Base-by-base conservation (phyloP, 495 filamentous ascomycete species). In the Articulospora tetracladia region DNA sequence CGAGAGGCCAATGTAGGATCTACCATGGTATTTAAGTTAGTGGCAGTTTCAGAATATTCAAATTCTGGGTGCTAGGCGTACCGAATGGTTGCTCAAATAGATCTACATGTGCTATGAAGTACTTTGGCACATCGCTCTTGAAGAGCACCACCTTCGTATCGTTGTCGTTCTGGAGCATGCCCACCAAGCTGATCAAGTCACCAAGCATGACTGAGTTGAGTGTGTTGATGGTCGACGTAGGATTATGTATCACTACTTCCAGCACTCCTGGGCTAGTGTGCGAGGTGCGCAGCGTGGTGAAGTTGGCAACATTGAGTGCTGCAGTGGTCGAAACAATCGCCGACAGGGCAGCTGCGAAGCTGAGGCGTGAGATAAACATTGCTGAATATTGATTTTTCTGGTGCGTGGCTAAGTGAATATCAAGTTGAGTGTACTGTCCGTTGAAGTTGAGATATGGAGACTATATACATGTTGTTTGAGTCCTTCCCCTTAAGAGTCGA, bases 71-170 rank as follows among this genome's bases (percentile, higher is more conserved):
- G 27, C 11, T 34, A 2, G 12, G 13, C 27, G 19, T 54, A 54
- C 51, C 26, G 22, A 26, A 20, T 36, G 26, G 19, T 8, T 54
- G 20, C n/a, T 26, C 20, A 34, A 26, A 26, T 17, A 54, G 27
- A 54, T 54, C 51, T 12, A 26, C 51, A 34, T 54, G 51, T 10
- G 51, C 51, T 32, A 54, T 34, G 51, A 54, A 54, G 51, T 54
- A 54, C 20, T 54, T 54, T 2, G 51, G 51, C 3, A 54, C 51
- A 54, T 54, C 51, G 25, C 51, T 54, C 25, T 54, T 54, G 51
- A 54, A 54, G 3, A 54, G 20, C 3, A 54, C 51, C 7, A 54
- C 51, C 19, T 54, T 54, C 6, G 51, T 54, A 22, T 12, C 25
- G 34, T 54, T 54, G 51, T 54, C 51, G 27, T 26, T 11, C 34